Percentiles rank a stretch among this genome's conserved stretches.
phyloP scores from a whole-genome alignment of 495 filamentous ascomycete species.

The Polyplosphaeria fusca region DNA sequence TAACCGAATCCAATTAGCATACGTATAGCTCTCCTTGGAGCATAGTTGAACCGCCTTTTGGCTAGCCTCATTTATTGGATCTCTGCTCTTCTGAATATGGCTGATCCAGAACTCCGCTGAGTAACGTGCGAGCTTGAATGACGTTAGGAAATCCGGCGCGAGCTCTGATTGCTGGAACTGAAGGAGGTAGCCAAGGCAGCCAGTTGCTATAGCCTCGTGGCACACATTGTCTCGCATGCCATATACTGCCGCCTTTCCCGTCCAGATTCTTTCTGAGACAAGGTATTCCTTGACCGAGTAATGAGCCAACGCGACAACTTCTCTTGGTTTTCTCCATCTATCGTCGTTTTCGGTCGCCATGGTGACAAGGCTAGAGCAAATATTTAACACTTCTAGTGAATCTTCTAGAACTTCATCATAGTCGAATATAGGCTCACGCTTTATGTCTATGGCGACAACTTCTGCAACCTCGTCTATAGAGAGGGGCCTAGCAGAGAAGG shows the following conservation, averaged over 20 bases:
- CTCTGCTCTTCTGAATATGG: neutral
- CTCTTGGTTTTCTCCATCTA: neutral
- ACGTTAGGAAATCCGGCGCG: conserved; percentile 11
- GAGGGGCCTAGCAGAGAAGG: conserved; percentile 14
- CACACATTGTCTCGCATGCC: conserved; percentile 21
- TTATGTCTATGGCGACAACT: neutral
- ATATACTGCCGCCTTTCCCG: neutral
- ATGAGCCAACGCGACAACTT: conserved; percentile 38
- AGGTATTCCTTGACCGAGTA: conserved; percentile 29
- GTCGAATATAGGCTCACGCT: conserved; percentile 9
- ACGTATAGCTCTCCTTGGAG: conserved; percentile 3
- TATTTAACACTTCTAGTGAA: conserved; percentile 1
- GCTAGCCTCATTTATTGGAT: neutral
- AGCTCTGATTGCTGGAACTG: conserved; percentile 19
- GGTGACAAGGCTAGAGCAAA: conserved; percentile 16
- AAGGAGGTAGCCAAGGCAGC: conserved; percentile 39
- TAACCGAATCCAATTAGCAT: conserved; percentile 22
- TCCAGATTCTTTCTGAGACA: conserved; percentile 22
- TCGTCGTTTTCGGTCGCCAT: neutral
- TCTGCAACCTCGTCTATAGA: neutral
- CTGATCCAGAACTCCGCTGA: conserved; percentile 14
- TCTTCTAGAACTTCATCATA: conserved; percentile 29
- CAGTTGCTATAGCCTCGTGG: conserved; percentile 36
- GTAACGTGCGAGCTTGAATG: conserved; percentile 34
- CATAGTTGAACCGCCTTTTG: conserved; percentile 3